These are phyloP conservation scores for Dioscorea zingiberensis DNA, from an alignment of 106 monocot species.

Conservation along the genomic window DNA sequence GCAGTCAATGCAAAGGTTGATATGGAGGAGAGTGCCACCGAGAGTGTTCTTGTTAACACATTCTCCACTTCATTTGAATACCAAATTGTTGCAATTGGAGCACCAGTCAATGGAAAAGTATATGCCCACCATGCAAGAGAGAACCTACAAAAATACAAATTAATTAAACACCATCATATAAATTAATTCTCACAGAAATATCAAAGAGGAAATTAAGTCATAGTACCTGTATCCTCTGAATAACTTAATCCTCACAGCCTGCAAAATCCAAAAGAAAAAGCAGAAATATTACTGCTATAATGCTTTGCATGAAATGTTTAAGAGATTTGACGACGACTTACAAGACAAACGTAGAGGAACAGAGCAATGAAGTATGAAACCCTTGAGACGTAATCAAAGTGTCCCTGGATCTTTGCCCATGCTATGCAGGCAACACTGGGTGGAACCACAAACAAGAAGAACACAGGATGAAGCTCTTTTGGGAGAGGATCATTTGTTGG, in stretches of 20 bases:
- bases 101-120: constrained; percentile 1
- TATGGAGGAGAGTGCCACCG: neutral
- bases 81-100: neutral
- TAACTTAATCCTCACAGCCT: constrained; percentile 9
- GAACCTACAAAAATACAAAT: neutral
- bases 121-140: constrained; percentile 8
- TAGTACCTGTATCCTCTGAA: constrained; percentile 5
- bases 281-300: no score
- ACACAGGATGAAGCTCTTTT: constrained; percentile 25
- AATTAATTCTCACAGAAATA: neutral
- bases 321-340: constrained; percentile 11
- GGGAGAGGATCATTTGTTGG: constrained; percentile 15
- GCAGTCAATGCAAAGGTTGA: neutral
- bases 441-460: constrained; percentile 9
- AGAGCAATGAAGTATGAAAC: constrained; percentile 18
- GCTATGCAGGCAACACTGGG: constrained; percentile 15
- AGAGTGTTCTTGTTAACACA: neutral
- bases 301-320: neutral
- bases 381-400: constrained; percentile 5
- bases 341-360: constrained; percentile 24
- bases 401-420: constrained; percentile 13
- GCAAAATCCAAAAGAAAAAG: neutral
- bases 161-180: no score
- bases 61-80: constrained; percentile 1
- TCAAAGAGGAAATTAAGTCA: neutral